Conservation (phyloP, 495 filamentous ascomycete genomes). For the Terfezia boudieri region DNA sequence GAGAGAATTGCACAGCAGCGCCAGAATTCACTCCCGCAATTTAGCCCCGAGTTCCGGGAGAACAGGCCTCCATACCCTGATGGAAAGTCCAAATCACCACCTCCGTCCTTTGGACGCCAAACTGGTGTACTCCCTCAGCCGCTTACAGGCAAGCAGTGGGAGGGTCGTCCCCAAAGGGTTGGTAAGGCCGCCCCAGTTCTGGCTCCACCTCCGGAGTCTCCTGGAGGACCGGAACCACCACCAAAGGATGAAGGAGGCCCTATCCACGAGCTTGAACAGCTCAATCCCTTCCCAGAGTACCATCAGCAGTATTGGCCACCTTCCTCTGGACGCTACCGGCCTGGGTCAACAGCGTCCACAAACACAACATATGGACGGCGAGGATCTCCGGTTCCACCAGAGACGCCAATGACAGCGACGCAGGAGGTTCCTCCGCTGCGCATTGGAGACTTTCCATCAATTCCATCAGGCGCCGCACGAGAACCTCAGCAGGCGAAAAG, state of each 20-base stretch:
- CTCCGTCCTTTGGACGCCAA: constrained; percentile 14
- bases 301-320: constrained; percentile 50
- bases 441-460: constrained; percentile 46
- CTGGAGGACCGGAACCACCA: constrained; percentile 1
- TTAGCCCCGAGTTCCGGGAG: not conserved
- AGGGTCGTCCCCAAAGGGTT: constrained; percentile 29
- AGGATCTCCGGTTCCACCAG: constrained; percentile 84
- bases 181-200: constrained; percentile 22
- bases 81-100: constrained; percentile 10
- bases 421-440: constrained; percentile 38
- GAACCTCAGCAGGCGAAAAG: constrained; percentile 28
- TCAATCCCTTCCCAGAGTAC: constrained; percentile 30
- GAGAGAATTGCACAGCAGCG: constrained; percentile 15
- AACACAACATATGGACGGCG: constrained; percentile 82
- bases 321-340: constrained; percentile 7
- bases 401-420: constrained; percentile 69
- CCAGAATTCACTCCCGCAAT: constrained; percentile 1
- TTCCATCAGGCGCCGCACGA: constrained; percentile 64
- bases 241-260: not conserved
- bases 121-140: constrained; percentile 25
- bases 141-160: constrained; percentile 37
- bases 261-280: not conserved
- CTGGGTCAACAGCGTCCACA: constrained; percentile 57
- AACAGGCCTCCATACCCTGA: constrained; percentile 27
- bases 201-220: constrained; percentile 19